A percentile compares a stretch with the other conserved stretches of the same genome.
These are phyloP conservation scores for Phytophthora fragariae DNA, from an alignment of 352 stramenopile species.

Conservation along the genomic window DNA sequence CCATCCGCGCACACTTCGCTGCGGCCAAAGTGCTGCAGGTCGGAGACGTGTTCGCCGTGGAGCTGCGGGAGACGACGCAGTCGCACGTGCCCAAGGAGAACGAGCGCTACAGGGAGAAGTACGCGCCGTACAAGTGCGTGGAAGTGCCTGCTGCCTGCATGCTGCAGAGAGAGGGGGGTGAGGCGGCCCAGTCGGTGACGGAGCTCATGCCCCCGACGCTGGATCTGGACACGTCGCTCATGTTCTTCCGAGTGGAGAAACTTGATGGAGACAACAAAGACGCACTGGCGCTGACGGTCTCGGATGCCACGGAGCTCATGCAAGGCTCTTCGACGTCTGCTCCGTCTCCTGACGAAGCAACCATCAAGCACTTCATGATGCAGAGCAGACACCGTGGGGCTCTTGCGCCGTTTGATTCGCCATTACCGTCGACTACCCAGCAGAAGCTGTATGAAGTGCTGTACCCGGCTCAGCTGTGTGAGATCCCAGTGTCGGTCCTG, in stretches of 20 bases:
- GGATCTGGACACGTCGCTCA: conserved; percentile 64
- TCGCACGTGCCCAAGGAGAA: conserved; percentile 32
- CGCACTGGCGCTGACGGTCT: conserved; percentile 60
- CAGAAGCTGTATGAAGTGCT: conserved; percentile 71
- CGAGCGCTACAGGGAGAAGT: conserved; percentile 29
- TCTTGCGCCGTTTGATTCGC: conserved; percentile 26
- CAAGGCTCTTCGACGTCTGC: conserved; percentile 64
- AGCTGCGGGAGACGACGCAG: conserved; percentile 54
- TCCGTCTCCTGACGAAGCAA: conserved; percentile 58
- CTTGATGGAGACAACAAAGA: conserved; percentile 35
- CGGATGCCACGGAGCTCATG: conserved; percentile 71
- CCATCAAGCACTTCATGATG: conserved; percentile 58
- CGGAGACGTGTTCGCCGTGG: conserved; percentile 75
- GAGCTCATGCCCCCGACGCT: conserved; percentile 60
- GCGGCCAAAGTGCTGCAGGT: conserved; percentile 67
- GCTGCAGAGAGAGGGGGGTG: conserved; percentile 15
- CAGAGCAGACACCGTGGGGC: conserved; percentile 29
- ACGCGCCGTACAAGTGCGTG: conserved; percentile 53
- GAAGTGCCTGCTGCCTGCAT: conserved; percentile 50
- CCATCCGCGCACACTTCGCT: conserved; percentile 68
- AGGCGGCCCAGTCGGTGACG: conserved; percentile 13
- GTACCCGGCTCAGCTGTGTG: conserved; percentile 70
- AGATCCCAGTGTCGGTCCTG: conserved; percentile 77
- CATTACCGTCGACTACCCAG: conserved; percentile 45
- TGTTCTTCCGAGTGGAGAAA: conserved; percentile 83